Evolutionary conservation across 2,329 filamentous ascomycete genomes (phyloP).

Genomic region (Cryphonectria nitschkei): DNA sequence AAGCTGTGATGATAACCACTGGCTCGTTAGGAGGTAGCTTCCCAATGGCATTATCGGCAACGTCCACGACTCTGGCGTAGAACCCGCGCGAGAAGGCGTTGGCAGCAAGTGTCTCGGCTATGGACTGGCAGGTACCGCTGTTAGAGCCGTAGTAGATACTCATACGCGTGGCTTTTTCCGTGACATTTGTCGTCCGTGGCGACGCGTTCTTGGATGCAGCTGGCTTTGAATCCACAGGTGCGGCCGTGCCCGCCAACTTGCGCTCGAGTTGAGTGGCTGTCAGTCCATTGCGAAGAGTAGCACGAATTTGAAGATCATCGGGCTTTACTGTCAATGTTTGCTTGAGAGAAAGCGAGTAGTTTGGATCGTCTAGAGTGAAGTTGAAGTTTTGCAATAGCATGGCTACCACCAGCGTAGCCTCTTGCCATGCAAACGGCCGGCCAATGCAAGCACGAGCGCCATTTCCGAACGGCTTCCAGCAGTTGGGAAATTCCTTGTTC

Average conservation of each 20-base stretch:
- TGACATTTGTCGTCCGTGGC: not conserved
- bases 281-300: not conserved
- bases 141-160: not conserved
- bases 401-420: slow-evolving; percentile 45
- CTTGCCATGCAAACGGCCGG: slow-evolving; percentile 48
- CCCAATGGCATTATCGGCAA: not conserved
- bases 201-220: not conserved
- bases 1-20: not conserved
- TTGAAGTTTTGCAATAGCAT: slow-evolving; percentile 50
- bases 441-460: slow-evolving; percentile 49
- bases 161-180: not conserved
- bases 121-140: not conserved
- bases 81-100: not conserved
- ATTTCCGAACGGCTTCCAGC: slow-evolving; percentile 49
- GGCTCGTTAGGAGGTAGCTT: not conserved
- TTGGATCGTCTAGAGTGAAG: slow-evolving; percentile 45
- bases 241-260: not conserved
- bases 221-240: not conserved
- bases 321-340: slow-evolving; percentile 26
- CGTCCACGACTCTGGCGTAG: not conserved
- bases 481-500: slow-evolving; percentile 32
- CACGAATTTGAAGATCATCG: not conserved
- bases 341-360: slow-evolving; percentile 50
- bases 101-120: not conserved
- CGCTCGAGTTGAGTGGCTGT: not conserved